These are phyloP conservation scores for Luffa aegyptiaca DNA, from an alignment of 306 rosid species.

Conservation along the genomic window DNA sequence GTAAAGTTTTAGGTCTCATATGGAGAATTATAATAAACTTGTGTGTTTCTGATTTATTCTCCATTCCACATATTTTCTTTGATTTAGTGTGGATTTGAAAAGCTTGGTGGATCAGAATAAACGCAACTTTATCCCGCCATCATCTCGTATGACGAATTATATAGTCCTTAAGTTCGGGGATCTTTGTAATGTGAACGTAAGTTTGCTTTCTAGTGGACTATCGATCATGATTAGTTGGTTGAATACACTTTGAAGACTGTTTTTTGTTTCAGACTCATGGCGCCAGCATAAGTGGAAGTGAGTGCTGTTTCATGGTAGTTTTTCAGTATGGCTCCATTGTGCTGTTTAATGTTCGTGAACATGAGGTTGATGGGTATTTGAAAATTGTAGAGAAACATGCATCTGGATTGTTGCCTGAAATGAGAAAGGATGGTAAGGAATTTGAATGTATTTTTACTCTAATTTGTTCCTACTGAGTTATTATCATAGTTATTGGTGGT, in stretches of 20 bases:
- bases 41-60: neutral
- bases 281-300: conserved; percentile 60
- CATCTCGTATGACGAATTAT: conserved; percentile 89
- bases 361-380: conserved; percentile 59
- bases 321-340: conserved; percentile 95
- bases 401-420: conserved; percentile 83
- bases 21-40: neutral
- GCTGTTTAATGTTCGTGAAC: conserved; percentile 72
- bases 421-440: conserved; percentile 88
- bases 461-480: neutral
- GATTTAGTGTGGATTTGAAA: conserved; percentile 82
- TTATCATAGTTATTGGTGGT: neutral
- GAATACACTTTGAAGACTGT: conserved; percentile 1
- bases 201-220: conserved; percentile 1
- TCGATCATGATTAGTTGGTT: neutral
- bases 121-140: conserved; percentile 68
- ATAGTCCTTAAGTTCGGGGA: conserved; percentile 77
- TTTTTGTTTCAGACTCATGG: conserved; percentile 51
- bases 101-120: conserved; percentile 87
- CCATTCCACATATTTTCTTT: neutral
- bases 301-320: conserved; percentile 74
- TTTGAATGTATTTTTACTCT: neutral
- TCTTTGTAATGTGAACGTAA: conserved; percentile 43
- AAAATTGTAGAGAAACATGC: conserved; percentile 73
- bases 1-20: neutral